Base-by-base conservation (phyloP, 2,329 filamentous ascomycete genomes). In the Rhytidhysteron rufulum region DNA sequence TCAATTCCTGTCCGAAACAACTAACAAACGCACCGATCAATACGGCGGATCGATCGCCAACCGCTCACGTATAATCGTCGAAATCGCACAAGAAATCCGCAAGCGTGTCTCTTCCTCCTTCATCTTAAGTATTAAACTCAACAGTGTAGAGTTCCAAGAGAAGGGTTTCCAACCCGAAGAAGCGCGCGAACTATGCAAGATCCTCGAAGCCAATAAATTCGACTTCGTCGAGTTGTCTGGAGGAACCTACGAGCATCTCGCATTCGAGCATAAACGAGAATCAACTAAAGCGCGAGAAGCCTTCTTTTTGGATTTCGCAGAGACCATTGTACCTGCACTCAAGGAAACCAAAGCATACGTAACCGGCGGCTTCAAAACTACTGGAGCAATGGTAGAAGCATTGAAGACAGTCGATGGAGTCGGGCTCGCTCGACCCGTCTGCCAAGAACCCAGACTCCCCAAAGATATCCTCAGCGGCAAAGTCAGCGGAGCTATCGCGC, bases 261-360 rank as follows among this genome's bases (percentile, higher is more conserved):
- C 69, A 0, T 78, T 80, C 45, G 50, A 49, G 2, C 74, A 79
- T 53, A 67, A 72, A 59, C 65, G 70, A 35, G 78, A 81, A 31
- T 73, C 68, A 13, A 80, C 77, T 10, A 69, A 69, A 58, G 73
- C 74, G 60, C 66, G 77, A 4, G 78, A 80, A 51, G 71, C 75
- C 2, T 81, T 79, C 67, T 82, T 82, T 67, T 54, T 80, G 32
- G 76, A 80, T 4, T 80, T 79, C 44, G 79, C 79, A 0, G 81
- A 42, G 51, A 60, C 45, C 72, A 83, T 53, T 61, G 73, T 18
- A 58, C 73, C 22, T 0, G 77, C 72, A 49, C 70, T 69, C 1
- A 80, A 76, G 42, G 72, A 75, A 57, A 83, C 78, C 0, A 78
- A 72, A 53, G 70, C 67, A 0, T 83, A 79, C 48, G 65, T 83